Conservation (phyloP, 805 yeast species). For the Candida pini region DNA sequence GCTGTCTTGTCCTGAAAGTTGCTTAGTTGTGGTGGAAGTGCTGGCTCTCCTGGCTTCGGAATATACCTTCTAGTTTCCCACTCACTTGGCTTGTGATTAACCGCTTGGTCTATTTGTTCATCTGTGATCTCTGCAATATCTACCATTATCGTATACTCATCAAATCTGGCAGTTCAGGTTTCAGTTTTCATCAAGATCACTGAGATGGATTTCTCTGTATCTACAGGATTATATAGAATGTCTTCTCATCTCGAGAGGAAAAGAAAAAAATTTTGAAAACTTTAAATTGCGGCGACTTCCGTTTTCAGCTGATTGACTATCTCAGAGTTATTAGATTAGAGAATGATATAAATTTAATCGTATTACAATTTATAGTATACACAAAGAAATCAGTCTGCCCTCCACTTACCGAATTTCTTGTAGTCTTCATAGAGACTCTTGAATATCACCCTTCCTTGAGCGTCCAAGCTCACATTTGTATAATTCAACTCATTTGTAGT, state of each 20-base stretch:
- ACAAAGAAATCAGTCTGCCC: conserved; percentile 35
- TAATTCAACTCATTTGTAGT: conserved; percentile 60
- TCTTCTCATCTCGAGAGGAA: no score
- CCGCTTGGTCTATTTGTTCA: conserved; percentile 7
- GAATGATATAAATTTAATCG: not conserved
- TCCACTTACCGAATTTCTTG: conserved; percentile 78
- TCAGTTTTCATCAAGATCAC: no score
- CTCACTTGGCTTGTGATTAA: conserved; percentile 20
- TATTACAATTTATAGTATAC: not conserved
- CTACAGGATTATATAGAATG: no score
- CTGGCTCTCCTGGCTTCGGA: conserved; percentile 54
- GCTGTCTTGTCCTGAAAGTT: conserved; percentile 56
- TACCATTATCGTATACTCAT: no score
- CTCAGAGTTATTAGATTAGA: no score
- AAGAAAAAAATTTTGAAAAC: no score
- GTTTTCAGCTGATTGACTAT: no score
- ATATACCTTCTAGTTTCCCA: conserved; percentile 28
- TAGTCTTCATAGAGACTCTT: conserved; percentile 66
- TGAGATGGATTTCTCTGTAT: no score
- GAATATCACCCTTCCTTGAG: conserved; percentile 62
- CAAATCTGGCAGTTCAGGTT: no score
- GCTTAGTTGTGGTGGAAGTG: conserved; percentile 75
- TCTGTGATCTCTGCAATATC: conserved; percentile 25
- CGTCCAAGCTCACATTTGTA: conserved; percentile 61
- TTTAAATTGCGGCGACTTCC: no score